These are phyloP conservation scores for Fusarium nisikadoi DNA, from an alignment of 2,329 filamentous ascomycete species.

Conservation along the genomic window DNA sequence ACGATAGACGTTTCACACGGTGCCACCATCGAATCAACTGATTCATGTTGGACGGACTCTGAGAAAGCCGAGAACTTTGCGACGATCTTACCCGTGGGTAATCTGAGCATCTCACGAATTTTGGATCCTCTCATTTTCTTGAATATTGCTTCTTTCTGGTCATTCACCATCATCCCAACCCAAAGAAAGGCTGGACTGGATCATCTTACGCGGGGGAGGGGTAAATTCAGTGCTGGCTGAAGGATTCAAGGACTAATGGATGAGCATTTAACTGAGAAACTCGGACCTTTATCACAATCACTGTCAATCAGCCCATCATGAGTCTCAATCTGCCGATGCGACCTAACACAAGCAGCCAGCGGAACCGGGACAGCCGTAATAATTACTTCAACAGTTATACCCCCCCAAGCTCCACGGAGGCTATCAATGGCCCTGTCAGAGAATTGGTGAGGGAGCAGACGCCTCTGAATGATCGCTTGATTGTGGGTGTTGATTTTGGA, in stretches of 20 bases:
- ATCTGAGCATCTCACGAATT: background rate
- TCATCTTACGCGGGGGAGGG: slow-evolving; percentile 39
- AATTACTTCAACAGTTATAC: slow-evolving; percentile 67
- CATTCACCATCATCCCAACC: slow-evolving; percentile 6
- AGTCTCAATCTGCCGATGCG: slow-evolving; percentile 64
- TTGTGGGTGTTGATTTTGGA: slow-evolving; percentile 84
- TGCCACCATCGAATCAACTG: slow-evolving; percentile 4
- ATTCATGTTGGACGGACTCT: slow-evolving; percentile 14
- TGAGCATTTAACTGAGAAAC: slow-evolving; percentile 5
- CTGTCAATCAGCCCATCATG: slow-evolving; percentile 50
- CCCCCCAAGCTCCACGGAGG: slow-evolving; percentile 67
- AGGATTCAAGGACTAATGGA: slow-evolving; percentile 30
- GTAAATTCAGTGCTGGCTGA: slow-evolving; percentile 31
- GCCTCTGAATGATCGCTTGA: slow-evolving; percentile 70
- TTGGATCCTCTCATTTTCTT: background rate
- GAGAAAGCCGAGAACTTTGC: slow-evolving; percentile 26
- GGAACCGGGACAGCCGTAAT: slow-evolving; percentile 64
- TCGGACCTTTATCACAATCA: background rate
- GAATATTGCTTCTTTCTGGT: background rate
- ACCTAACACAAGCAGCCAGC: slow-evolving; percentile 56
- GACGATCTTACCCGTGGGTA: background rate
- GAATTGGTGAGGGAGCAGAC: slow-evolving; percentile 64
- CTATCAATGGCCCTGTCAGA: slow-evolving; percentile 69
- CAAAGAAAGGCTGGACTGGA: slow-evolving; percentile 12
- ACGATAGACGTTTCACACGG: slow-evolving; percentile 30